A percentile compares a stretch with the other conserved stretches of the same genome.
These are phyloP conservation scores for Plasmodium yoelii DNA, from an alignment of 169 alveolate species.

Conservation along the genomic window DNA sequence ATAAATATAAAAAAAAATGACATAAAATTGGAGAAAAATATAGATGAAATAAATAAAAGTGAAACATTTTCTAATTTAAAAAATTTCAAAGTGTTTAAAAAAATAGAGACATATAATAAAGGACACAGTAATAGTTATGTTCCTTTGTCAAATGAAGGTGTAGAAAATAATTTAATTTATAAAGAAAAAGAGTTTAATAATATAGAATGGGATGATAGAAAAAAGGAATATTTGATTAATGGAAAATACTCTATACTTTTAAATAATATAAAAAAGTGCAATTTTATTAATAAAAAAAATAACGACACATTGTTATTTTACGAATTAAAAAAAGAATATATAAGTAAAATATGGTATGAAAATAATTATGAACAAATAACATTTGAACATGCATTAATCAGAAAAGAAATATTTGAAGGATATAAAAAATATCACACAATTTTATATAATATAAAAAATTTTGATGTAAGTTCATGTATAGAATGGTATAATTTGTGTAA, in stretches of 20 bases:
- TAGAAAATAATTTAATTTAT: too few species aligned
- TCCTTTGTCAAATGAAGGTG: neutral
- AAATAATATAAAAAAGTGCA: slow-evolving; percentile 20
- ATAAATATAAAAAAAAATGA: neutral
- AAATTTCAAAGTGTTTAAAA: too few species aligned
- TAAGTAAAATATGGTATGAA: slow-evolving; percentile 39
- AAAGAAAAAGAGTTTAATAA: neutral
- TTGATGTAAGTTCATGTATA: slow-evolving; percentile 44
- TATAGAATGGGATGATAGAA: neutral
- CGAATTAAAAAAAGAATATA: slow-evolving; percentile 39
- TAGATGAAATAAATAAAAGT: too few species aligned
- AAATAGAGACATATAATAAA: too few species aligned
- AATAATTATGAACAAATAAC: slow-evolving; percentile 21
- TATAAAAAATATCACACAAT: slow-evolving; percentile 38
- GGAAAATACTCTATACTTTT: slow-evolving; percentile 21
- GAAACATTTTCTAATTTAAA: too few species aligned
- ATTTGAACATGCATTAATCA: slow-evolving; percentile 49
- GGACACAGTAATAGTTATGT: neutral
- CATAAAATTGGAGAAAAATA: neutral
- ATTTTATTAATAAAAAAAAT: neutral
- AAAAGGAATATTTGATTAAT: neutral
- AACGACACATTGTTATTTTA: slow-evolving; percentile 1
- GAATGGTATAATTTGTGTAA: slow-evolving; percentile 55
- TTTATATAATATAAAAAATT: slow-evolving; percentile 45
- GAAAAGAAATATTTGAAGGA: slow-evolving; percentile 58